Conservation (phyloP, 257 asterid species). For the Solanum habrochaites region DNA sequence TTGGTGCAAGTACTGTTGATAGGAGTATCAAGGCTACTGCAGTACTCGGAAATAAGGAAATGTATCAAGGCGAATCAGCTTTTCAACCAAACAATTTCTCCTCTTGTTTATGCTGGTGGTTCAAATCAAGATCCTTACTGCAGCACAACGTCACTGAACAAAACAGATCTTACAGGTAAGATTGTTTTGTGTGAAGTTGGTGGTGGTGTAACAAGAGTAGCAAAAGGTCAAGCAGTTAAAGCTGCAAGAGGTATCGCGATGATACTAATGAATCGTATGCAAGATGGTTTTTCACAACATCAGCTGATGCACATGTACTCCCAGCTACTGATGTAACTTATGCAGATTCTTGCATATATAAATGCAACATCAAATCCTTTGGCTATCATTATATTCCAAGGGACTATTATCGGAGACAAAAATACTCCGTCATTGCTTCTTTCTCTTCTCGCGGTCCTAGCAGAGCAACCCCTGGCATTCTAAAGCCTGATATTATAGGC, state of each 20-base stretch:
- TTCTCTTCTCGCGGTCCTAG: slow-evolving; percentile 28
- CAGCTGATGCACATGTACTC: neutral
- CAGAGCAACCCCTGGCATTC: neutral
- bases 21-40: neutral
- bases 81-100: slow-evolving; percentile 3
- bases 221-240: slow-evolving; percentile 14
- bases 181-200: slow-evolving; percentile 17
- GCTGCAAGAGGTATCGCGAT: slow-evolving; percentile 23
- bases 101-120: neutral
- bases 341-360: slow-evolving; percentile 10
- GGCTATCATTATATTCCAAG: neutral
- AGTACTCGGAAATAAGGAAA: neutral
- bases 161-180: neutral
- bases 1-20: too few species aligned
- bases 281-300: neutral
- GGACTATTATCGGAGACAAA: neutral
- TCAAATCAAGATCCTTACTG: neutral
- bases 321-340: neutral
- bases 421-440: slow-evolving; percentile 6
- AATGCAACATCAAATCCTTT: slow-evolving; percentile 1
- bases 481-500: neutral
- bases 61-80: slow-evolving; percentile 11
- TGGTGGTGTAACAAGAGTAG: neutral
- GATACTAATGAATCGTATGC: slow-evolving; percentile 13
- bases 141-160: slow-evolving; percentile 2